These are phyloP conservation scores for Starmerella potacharoeniae DNA, from an alignment of 805 yeast genomes.

Conservation along the genomic window DNA sequence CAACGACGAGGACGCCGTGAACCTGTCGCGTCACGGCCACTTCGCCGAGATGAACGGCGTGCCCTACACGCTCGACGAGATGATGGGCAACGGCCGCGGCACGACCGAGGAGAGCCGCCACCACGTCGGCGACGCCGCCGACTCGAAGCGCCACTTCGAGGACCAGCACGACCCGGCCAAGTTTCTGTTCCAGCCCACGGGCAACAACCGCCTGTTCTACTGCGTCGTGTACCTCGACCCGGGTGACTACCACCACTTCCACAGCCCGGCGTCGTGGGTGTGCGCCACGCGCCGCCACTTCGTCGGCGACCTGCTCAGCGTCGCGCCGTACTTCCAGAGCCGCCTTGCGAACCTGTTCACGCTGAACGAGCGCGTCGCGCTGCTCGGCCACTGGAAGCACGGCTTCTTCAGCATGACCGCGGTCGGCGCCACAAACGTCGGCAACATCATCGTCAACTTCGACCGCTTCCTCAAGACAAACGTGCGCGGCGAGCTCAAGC, in stretches of 20 bases:
- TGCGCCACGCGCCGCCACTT: constrained; percentile 87
- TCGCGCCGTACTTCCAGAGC: constrained; percentile 90
- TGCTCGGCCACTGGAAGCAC: constrained; percentile 90
- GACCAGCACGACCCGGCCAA: constrained; percentile 30
- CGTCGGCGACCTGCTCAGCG: constrained; percentile 89
- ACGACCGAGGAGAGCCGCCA: constrained; percentile 49
- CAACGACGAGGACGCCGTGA: constrained; percentile 21
- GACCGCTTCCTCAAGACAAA: constrained; percentile 86
- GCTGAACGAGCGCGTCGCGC: constrained; percentile 87
- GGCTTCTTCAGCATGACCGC: constrained; percentile 99
- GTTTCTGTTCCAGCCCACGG: neutral
- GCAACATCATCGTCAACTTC: constrained; percentile 82
- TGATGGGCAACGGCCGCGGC: constrained; percentile 42
- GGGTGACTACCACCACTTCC: constrained; percentile 95
- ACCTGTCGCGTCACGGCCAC: constrained; percentile 48
- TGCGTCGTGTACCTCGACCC: constrained; percentile 94
- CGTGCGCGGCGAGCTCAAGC: constrained; percentile 41
- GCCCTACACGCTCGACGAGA: constrained; percentile 54
- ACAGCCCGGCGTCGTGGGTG: constrained; percentile 95
- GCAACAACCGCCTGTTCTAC: constrained; percentile 45
- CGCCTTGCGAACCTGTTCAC: constrained; percentile 79
- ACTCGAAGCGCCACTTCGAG: neutral
- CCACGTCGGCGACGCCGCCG: constrained; percentile 18
- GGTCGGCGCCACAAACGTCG: constrained; percentile 98
- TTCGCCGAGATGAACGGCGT: constrained; percentile 74